phyloP scores from a whole-genome alignment of 1,139 yeast genomes.

The Protomyces gravidus region DNA sequence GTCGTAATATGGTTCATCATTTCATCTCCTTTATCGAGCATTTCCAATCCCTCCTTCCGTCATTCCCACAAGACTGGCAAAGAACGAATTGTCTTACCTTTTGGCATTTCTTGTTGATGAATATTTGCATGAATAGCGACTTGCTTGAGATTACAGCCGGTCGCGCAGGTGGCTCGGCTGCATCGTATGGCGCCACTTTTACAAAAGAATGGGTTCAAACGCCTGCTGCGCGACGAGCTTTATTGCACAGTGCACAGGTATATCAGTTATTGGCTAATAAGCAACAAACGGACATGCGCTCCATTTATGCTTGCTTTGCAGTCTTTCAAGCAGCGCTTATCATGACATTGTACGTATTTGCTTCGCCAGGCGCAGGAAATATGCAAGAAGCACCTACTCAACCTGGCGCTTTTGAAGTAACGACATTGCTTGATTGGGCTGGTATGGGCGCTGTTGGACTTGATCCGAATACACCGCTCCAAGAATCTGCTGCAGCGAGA shows the following conservation, averaged over 20 bases:
- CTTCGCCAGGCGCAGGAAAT: background rate
- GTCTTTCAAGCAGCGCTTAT: slow-evolving; percentile 18
- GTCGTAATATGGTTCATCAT: slow-evolving; percentile 9
- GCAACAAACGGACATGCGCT: slow-evolving; percentile 18
- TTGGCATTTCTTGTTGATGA: slow-evolving; percentile 23
- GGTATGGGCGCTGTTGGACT: slow-evolving; percentile 21
- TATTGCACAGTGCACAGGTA: slow-evolving; percentile 18
- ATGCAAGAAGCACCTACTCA: background rate
- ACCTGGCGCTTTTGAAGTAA: slow-evolving; percentile 5
- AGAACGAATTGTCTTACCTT: slow-evolving; percentile 20
- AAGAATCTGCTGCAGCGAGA: slow-evolving; percentile 8
- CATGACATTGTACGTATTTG: slow-evolving; percentile 24
- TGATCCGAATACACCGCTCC: slow-evolving; percentile 1
- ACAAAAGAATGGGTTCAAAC: slow-evolving; percentile 14
- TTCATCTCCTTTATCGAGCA: slow-evolving; percentile 18
- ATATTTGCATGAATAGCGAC: slow-evolving; percentile 19
- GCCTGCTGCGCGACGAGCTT: slow-evolving; percentile 24
- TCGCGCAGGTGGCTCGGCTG: slow-evolving; percentile 15
- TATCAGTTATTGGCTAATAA: slow-evolving; percentile 9
- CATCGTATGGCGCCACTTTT: slow-evolving; percentile 8
- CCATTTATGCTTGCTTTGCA: slow-evolving; percentile 20
- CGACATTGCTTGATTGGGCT: slow-evolving; percentile 9
- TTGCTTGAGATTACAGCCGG: slow-evolving; percentile 24
- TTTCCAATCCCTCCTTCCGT: slow-evolving; percentile 6
- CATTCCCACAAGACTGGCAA: slow-evolving; percentile 12